These are phyloP conservation scores for Diplodia sapinea DNA, from an alignment of 2,329 filamentous ascomycete genomes.

Conservation along the genomic window DNA sequence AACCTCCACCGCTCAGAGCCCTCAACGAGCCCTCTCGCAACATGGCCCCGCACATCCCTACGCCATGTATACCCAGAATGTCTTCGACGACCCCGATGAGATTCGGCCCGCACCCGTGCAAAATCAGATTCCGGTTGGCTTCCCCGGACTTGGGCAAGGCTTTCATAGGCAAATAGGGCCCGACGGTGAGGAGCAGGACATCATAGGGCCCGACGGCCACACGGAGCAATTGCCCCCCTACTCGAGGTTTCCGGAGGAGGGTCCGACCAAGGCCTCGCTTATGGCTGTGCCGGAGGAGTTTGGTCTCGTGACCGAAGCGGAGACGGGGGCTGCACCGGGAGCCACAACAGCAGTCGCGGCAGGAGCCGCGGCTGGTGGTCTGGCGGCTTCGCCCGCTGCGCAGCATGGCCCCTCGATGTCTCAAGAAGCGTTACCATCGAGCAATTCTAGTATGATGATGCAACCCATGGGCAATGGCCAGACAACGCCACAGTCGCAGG, in stretches of 20 bases:
- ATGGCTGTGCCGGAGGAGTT: slow-evolving; percentile 30
- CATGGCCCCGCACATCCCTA: slow-evolving; percentile 83
- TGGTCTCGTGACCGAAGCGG: slow-evolving; percentile 5
- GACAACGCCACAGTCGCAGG: slow-evolving; percentile 17
- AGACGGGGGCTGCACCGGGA: not conserved
- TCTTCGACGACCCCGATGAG: slow-evolving; percentile 60
- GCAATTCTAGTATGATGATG: slow-evolving; percentile 24
- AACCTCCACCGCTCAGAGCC: slow-evolving; percentile 67
- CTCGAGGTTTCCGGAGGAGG: slow-evolving; percentile 82
- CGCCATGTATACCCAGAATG: slow-evolving; percentile 82
- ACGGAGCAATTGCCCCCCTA: slow-evolving; percentile 92
- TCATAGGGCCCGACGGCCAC: slow-evolving; percentile 87
- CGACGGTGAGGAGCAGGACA: slow-evolving; percentile 84
- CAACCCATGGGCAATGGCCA: slow-evolving; percentile 17
- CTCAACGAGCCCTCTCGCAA: slow-evolving; percentile 64
- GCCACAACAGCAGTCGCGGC: not conserved
- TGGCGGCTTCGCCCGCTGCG: not conserved
- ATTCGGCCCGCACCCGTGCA: slow-evolving; percentile 38
- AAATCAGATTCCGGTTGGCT: slow-evolving; percentile 69
- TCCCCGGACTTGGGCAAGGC: slow-evolving; percentile 68
- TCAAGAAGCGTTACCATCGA: slow-evolving; percentile 14
- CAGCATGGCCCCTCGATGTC: slow-evolving; percentile 3
- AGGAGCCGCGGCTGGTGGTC: not conserved
- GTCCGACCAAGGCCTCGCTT: slow-evolving; percentile 62
- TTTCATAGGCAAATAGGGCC: slow-evolving; percentile 78